Evolutionary conservation across 805 yeast genomes (phyloP).

Genomic region (Nematodospora valgi): DNA sequence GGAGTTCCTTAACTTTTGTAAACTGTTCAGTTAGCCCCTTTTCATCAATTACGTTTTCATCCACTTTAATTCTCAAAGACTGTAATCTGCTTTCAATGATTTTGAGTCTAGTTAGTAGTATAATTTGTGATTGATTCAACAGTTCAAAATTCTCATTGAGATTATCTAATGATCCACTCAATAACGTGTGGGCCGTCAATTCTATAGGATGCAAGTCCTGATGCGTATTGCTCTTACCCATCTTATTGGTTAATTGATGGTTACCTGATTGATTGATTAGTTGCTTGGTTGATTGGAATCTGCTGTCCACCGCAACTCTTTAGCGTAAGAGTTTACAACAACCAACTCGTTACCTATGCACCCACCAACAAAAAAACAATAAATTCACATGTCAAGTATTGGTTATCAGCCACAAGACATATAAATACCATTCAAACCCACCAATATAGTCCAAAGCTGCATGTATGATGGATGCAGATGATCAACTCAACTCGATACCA

Average conservation of each 20-base stretch:
- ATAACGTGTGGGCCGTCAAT: conserved; percentile 51
- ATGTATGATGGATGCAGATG: conserved; percentile 1
- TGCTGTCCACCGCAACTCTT: no score
- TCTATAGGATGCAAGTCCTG: conserved; percentile 55
- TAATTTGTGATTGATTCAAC: conserved; percentile 55
- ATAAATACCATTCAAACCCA: no score
- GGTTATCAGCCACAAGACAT: no score
- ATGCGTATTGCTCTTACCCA: no score
- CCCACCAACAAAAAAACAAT: no score
- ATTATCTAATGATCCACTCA: conserved; percentile 52
- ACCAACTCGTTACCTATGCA: no score
- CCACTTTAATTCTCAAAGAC: conserved; percentile 19
- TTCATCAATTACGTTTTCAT: conserved; percentile 14
- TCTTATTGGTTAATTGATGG: no score
- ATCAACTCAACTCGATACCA: background rate
- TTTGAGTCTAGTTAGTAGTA: conserved; percentile 46
- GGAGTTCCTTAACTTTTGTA: conserved; percentile 24
- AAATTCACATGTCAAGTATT: no score
- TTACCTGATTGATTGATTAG: no score
- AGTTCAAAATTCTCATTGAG: conserved; percentile 49
- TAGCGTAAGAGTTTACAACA: no score
- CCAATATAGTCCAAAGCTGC: no score
- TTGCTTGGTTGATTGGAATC: no score
- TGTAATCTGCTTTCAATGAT: conserved; percentile 36
- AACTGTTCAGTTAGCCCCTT: conserved; percentile 18